Evolutionary conservation across 2,329 filamentous ascomycete genomes (phyloP).

Genomic region (Aspergillus sp.): DNA sequence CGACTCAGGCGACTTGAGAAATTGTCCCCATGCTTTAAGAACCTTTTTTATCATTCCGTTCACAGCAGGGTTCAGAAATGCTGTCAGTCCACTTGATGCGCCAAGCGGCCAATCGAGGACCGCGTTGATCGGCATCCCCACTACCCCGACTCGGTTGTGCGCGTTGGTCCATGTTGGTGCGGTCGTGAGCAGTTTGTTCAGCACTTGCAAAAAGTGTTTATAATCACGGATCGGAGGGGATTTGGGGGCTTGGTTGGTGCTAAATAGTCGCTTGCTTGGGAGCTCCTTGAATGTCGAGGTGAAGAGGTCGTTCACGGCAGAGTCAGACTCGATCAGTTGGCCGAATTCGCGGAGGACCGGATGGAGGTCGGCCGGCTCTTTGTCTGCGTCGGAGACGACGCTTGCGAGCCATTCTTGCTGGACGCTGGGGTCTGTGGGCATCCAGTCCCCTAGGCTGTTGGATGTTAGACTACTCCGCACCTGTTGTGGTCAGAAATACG

Average conservation of each 20-base stretch:
- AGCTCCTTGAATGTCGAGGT: slow-evolving; percentile 63
- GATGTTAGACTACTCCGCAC: too few species aligned
- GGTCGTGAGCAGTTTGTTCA: slow-evolving; percentile 49
- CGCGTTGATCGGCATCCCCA: slow-evolving; percentile 52
- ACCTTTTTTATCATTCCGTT: slow-evolving; percentile 48
- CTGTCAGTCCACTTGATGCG: slow-evolving; percentile 47
- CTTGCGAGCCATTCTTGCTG: slow-evolving; percentile 58
- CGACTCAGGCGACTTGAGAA: slow-evolving; percentile 46
- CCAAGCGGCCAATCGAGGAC: slow-evolving; percentile 56
- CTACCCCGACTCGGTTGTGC: slow-evolving; percentile 34
- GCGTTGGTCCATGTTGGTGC: slow-evolving; percentile 27
- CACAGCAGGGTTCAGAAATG: slow-evolving; percentile 48
- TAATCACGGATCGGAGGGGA: slow-evolving; percentile 59
- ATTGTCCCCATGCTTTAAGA: slow-evolving; percentile 50
- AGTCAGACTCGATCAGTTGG: slow-evolving; percentile 57
- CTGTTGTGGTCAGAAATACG: too few species aligned
- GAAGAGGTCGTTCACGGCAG: slow-evolving; percentile 61
- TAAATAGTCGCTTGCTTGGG: slow-evolving; percentile 45
- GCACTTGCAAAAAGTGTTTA: slow-evolving; percentile 57
- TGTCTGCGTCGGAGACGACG: slow-evolving; percentile 50
- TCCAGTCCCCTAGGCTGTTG: slow-evolving; percentile 51
- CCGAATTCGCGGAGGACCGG: slow-evolving; percentile 60
- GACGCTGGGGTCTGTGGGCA: slow-evolving; percentile 56
- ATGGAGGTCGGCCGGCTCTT: slow-evolving; percentile 44
- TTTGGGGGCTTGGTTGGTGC: slow-evolving; percentile 56